Conservation (phyloP, 1,284 basidiomycete genomes). For the Cryptococcus sp. region DNA sequence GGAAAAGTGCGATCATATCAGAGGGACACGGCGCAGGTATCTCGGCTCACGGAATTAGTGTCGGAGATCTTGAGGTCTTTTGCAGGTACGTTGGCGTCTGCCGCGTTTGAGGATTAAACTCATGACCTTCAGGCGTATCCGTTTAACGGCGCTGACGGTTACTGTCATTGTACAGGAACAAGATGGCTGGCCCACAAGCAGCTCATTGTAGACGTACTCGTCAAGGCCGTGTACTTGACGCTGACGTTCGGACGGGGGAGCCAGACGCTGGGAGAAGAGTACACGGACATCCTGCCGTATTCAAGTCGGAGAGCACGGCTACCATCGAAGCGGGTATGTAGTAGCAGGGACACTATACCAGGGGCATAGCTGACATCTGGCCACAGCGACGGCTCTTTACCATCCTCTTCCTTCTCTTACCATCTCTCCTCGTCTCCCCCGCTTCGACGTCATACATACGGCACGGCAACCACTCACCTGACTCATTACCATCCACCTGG, state of each 20-base stretch:
- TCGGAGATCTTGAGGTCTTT: conserved; percentile 71
- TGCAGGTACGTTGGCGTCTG: conserved; percentile 59
- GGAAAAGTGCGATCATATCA: conserved; percentile 75
- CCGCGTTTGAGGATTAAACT: not conserved
- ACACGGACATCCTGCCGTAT: conserved; percentile 78
- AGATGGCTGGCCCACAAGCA: conserved; percentile 78
- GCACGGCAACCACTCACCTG: not conserved
- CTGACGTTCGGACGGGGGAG: conserved; percentile 73
- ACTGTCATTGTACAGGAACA: conserved; percentile 59
- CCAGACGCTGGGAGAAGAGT: conserved; percentile 86
- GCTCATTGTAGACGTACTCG: conserved; percentile 68
- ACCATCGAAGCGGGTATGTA: conserved; percentile 27
- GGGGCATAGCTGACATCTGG: not conserved
- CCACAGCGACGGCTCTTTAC: conserved; percentile 57
- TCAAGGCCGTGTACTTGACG: conserved; percentile 70
- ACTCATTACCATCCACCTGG: not conserved
- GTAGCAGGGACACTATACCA: not conserved
- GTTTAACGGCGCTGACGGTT: not conserved
- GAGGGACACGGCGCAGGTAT: conserved; percentile 73
- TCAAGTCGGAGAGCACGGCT: conserved; percentile 43
- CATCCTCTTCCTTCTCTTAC: conserved; percentile 60
- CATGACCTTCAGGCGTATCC: no score
- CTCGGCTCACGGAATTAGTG: conserved; percentile 68
- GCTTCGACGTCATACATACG: conserved; percentile 51
- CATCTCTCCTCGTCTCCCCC: conserved; percentile 55